A percentile compares a stretch with the other conserved stretches of the same genome.
phyloP scores from a whole-genome alignment of 257 asterid species.

The Osmanthus fragrans region DNA sequence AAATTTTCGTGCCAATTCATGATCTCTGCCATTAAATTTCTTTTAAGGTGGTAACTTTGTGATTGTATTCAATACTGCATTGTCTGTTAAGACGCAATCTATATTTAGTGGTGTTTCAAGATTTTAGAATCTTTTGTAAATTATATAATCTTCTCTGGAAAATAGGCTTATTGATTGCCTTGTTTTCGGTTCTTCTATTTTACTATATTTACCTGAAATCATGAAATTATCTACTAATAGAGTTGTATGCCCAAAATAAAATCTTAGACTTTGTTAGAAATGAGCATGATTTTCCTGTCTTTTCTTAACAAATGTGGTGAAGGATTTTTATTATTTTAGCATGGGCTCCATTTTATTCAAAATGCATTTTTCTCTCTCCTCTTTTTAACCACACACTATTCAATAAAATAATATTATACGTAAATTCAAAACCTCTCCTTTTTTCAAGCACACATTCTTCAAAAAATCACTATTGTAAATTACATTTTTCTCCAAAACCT shows the following conservation, averaged over 20 bases:
- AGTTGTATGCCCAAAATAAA: neutral
- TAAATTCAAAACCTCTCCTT: too few species aligned
- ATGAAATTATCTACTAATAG: neutral
- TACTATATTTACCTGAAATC: neutral
- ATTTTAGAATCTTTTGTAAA: neutral
- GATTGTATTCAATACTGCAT: neutral
- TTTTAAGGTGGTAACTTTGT: neutral
- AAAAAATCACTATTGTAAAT: too few species aligned
- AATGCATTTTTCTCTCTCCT: too few species aligned
- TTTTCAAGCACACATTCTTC: too few species aligned
- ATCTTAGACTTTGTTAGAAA: neutral
- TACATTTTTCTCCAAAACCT: too few species aligned
- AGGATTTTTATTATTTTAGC: constrained; percentile 6
- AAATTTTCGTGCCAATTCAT: neutral
- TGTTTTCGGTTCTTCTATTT: neutral
- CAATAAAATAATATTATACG: too few species aligned
- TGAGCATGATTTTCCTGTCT: neutral
- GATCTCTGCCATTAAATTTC: neutral
- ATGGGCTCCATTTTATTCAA: too few species aligned
- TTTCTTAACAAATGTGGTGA: constrained; percentile 20
- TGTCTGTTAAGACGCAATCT: neutral
- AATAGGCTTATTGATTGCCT: neutral
- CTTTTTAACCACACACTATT: too few species aligned
- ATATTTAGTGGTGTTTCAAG: neutral
- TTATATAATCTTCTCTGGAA: constrained; percentile 16